phyloP scores from a whole-genome alignment of 345 rosid species.

The Excoecaria cochinchinensis region DNA sequence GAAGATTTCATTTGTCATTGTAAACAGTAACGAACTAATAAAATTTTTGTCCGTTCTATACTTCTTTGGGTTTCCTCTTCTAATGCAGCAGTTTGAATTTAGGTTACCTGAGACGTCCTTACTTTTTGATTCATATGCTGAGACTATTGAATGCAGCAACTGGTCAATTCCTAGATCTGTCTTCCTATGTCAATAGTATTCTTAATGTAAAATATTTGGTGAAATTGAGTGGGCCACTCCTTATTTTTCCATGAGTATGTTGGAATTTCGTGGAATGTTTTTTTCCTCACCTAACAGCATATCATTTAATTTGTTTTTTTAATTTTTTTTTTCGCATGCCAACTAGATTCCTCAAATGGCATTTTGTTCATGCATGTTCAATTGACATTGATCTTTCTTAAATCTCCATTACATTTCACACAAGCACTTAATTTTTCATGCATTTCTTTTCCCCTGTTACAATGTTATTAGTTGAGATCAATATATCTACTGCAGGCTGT shows the following conservation, averaged over 20 bases:
- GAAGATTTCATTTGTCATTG: not conserved
- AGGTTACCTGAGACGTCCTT: not conserved
- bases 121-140: not conserved
- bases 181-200: not conserved
- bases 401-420: not conserved
- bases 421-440: not conserved
- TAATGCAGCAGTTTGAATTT: not conserved
- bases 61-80: not conserved
- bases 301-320: not conserved
- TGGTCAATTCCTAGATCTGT: not conserved
- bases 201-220: not conserved
- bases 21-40: no score
- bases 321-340: not conserved
- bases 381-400: not conserved
- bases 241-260: not conserved
- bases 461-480: conserved; percentile 13
- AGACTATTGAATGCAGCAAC: not conserved
- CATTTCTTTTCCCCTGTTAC: not conserved
- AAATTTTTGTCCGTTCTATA: not conserved
- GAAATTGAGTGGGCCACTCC: not conserved
- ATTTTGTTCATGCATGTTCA: not conserved
- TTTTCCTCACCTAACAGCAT: not conserved
- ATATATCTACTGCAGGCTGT: conserved; percentile 45
- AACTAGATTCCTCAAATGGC: not conserved
- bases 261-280: not conserved